A percentile compares a stretch with the other conserved stretches of the same genome.
phyloP scores from a whole-genome alignment of 352 stramenopile species.

The Globisporangium canariense region DNA sequence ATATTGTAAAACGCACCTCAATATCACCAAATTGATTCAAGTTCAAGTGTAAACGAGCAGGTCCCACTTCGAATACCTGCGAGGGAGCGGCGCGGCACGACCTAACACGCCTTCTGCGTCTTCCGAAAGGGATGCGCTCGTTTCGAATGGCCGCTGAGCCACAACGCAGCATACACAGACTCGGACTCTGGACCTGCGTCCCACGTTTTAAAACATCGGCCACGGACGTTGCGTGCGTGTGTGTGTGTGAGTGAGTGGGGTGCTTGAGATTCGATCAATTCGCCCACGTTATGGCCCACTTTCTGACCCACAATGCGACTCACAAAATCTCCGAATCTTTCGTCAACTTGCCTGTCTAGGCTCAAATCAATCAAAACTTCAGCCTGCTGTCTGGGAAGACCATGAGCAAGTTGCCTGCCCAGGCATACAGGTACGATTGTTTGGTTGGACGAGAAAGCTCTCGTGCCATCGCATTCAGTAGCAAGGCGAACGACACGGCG shows the following conservation, averaged over 20 bases:
- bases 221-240: not conserved
- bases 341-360: too few relatives aligned
- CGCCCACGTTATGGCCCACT: not conserved
- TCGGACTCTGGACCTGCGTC: not conserved
- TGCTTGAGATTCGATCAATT: not conserved
- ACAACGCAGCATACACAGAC: not conserved
- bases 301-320: not conserved
- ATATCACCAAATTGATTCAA: not conserved
- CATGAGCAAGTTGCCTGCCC: not conserved
- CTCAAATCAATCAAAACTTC: not conserved
- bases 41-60: slow-evolving; percentile 11
- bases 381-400: not conserved
- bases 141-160: too few relatives aligned
- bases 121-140: too few relatives aligned
- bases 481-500: too few relatives aligned
- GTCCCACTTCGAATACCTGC: not conserved
- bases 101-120: not conserved
- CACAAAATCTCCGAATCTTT: not conserved
- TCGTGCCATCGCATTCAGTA: too few relatives aligned
- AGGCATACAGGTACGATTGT: too few relatives aligned
- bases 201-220: too few relatives aligned
- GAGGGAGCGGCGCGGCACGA: not conserved
- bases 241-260: not conserved
- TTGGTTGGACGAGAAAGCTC: not conserved
- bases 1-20: not conserved